Evolutionary conservation across 371 early-diverging fungal species (phyloP).

Genomic region (Mortierella sp.): DNA sequence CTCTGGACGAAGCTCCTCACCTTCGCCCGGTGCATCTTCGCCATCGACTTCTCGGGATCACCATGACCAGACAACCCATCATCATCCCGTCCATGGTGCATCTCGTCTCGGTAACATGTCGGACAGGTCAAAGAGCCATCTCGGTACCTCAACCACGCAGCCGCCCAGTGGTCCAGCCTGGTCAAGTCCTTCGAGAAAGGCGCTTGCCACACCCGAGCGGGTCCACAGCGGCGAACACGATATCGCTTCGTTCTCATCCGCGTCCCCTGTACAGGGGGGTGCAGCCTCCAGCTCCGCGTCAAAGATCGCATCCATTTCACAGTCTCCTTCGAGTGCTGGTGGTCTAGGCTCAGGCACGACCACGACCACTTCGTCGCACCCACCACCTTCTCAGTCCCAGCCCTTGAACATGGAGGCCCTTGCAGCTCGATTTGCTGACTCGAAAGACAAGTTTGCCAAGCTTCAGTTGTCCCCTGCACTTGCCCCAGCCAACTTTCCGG

Average conservation of each 20-base stretch:
- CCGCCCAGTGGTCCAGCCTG: too few relatives aligned
- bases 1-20: slow-evolving; percentile 29
- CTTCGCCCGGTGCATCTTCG: slow-evolving; percentile 10
- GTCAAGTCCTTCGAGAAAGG: neutral
- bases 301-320: neutral
- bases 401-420: slow-evolving; percentile 43
- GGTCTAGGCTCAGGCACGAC: slow-evolving; percentile 1
- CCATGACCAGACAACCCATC: too few relatives aligned
- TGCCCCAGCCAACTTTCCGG: slow-evolving; percentile 10
- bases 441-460: slow-evolving; percentile 38
- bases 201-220: slow-evolving; percentile 8
- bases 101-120: too few relatives aligned
- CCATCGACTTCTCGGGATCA: slow-evolving; percentile 4
- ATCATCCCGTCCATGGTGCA: too few relatives aligned
- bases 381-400: slow-evolving; percentile 15
- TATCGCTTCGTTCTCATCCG: slow-evolving; percentile 2
- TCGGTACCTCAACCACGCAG: too few relatives aligned
- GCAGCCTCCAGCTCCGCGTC: slow-evolving; percentile 1
- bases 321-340: slow-evolving; percentile 3
- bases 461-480: slow-evolving; percentile 39
- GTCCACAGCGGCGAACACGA: slow-evolving; percentile 12
- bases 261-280: neutral
- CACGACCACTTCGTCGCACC: neutral
- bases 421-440: slow-evolving; percentile 45
- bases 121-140: too few relatives aligned